Evolutionary conservation across 2,329 filamentous ascomycete species (phyloP).

Genomic region (Aspergillus texensis): DNA sequence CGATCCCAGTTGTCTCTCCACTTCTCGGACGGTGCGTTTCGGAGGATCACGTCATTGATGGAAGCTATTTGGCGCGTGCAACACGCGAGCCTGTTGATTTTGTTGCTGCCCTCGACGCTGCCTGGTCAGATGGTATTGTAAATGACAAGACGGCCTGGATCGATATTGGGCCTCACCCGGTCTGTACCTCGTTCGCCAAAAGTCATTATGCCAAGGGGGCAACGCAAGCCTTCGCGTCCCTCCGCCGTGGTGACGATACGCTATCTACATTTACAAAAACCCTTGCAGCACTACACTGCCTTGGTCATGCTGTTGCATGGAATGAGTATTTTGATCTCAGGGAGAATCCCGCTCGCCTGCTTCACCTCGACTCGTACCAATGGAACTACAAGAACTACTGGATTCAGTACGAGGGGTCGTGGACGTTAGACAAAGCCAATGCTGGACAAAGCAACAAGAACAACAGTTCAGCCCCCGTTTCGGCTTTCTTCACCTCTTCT

Average conservation of each 20-base stretch:
- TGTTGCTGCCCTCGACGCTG: constrained; percentile 61
- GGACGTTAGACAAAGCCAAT: constrained; percentile 66
- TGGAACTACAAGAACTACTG: constrained; percentile 75
- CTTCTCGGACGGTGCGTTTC: constrained; percentile 61
- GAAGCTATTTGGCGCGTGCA: constrained; percentile 66
- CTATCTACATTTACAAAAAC: constrained; percentile 66
- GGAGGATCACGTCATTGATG: constrained; percentile 59
- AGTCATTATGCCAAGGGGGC: constrained; percentile 60
- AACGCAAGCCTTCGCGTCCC: constrained; percentile 60
- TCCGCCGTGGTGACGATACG: constrained; percentile 64
- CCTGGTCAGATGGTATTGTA: constrained; percentile 52
- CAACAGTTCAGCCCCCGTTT: constrained; percentile 2
- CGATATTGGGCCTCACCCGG: constrained; percentile 74
- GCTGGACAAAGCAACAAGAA: neutral
- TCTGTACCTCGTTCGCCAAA: constrained; percentile 66
- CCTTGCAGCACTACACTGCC: constrained; percentile 61
- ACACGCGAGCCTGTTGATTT: constrained; percentile 72
- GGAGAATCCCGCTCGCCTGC: constrained; percentile 58
- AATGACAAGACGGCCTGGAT: constrained; percentile 70
- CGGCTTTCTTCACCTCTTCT: constrained; percentile 8
- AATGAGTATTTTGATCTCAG: constrained; percentile 69
- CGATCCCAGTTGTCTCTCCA: constrained; percentile 68
- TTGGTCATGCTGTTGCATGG: constrained; percentile 69
- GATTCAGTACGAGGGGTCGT: constrained; percentile 72
- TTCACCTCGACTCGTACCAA: constrained; percentile 66